phyloP scores from a whole-genome alignment of 768 basidiomycete species.

The Leccinum arenicola region DNA sequence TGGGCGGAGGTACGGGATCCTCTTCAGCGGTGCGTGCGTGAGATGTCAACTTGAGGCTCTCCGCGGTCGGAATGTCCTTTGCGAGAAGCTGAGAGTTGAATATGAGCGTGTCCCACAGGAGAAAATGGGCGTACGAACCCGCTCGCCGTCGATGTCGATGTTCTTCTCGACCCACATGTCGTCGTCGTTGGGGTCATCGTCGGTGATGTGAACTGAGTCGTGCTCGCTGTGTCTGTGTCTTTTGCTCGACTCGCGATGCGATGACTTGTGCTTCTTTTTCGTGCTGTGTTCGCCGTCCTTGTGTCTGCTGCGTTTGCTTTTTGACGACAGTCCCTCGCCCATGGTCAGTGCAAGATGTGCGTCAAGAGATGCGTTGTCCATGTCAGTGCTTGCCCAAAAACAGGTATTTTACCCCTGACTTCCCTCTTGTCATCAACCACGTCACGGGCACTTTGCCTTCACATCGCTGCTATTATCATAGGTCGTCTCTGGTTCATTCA shows the following conservation, averaged over 20 bases:
- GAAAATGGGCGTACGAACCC: slow-evolving; percentile 42
- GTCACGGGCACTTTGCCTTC: too few relatives aligned
- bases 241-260: slow-evolving; percentile 36
- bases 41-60: slow-evolving; percentile 68
- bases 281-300: slow-evolving; percentile 43
- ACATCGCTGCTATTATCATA: too few relatives aligned
- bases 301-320: slow-evolving; percentile 32
- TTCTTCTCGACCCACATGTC: slow-evolving; percentile 90
- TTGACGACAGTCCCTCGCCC: slow-evolving; percentile 23
- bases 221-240: slow-evolving; percentile 34
- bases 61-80: slow-evolving; percentile 73
- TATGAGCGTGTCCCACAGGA: slow-evolving; percentile 4
- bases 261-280: slow-evolving; percentile 55
- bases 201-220: slow-evolving; percentile 44
- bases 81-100: slow-evolving; percentile 49
- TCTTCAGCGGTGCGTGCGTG: slow-evolving; percentile 46
- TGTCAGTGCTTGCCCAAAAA: slow-evolving; percentile 1
- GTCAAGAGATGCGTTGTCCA: not conserved
- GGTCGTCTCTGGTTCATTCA: too few relatives aligned
- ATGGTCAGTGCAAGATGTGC: slow-evolving; percentile 12
- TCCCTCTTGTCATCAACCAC: too few relatives aligned
- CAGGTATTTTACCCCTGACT: not conserved
- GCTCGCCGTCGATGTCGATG: slow-evolving; percentile 72
- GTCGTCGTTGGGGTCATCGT: slow-evolving; percentile 72
- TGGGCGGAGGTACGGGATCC: slow-evolving; percentile 47